phyloP scores from a whole-genome alignment of 2,329 filamentous ascomycete genomes.

The Diaporthe citri region DNA sequence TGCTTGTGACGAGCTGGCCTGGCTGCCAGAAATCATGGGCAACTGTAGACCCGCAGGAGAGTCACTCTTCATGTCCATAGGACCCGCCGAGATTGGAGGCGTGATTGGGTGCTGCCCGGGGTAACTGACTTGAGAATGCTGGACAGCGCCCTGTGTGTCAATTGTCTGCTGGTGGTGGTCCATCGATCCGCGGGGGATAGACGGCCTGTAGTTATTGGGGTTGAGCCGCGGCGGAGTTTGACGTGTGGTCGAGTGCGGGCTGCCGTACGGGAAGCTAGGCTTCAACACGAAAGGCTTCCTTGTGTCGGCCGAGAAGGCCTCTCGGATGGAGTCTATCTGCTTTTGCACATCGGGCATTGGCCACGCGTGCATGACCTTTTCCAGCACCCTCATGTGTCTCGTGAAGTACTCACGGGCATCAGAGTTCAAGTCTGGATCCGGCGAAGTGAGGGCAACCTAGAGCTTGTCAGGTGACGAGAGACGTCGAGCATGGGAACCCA shows the following conservation, averaged over 20 bases:
- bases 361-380: slow-evolving; percentile 85
- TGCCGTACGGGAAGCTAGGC: slow-evolving; percentile 87
- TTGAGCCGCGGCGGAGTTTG: slow-evolving; percentile 72
- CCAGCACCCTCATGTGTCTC: slow-evolving; percentile 92
- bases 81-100: slow-evolving; percentile 81
- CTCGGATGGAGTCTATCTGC: slow-evolving; percentile 88
- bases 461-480: slow-evolving; percentile 36
- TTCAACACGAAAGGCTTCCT: slow-evolving; percentile 91
- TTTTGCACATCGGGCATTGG: slow-evolving; percentile 90
- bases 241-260: slow-evolving; percentile 74
- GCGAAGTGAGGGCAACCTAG: slow-evolving; percentile 91
- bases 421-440: slow-evolving; percentile 86
- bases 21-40: slow-evolving; percentile 70
- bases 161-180: slow-evolving; percentile 66
- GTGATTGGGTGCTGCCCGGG: slow-evolving; percentile 76
- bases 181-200: slow-evolving; percentile 59
- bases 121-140: slow-evolving; percentile 74
- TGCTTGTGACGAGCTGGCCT: slow-evolving; percentile 62
- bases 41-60: slow-evolving; percentile 77
- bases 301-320: slow-evolving; percentile 90
- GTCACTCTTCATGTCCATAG: slow-evolving; percentile 82
- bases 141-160: slow-evolving; percentile 64
- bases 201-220: slow-evolving; percentile 57
- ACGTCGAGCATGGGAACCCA: slow-evolving; percentile 13
- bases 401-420: slow-evolving; percentile 92